phyloP scores from a whole-genome alignment of 768 basidiomycete genomes.

The Fomitopsis pulvina region DNA sequence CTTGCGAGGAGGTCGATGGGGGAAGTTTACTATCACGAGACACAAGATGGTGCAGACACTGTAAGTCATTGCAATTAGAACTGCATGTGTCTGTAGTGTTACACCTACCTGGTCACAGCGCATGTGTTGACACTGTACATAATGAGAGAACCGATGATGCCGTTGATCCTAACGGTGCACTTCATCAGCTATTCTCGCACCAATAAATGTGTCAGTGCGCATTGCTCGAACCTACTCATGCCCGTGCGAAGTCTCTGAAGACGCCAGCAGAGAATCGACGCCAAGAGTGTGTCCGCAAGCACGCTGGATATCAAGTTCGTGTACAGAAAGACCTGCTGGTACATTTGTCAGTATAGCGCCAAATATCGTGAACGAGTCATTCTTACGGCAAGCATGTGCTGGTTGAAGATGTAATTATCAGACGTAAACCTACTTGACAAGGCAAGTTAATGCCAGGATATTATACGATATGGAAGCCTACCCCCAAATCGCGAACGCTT shows the following conservation, averaged over 20 bases:
- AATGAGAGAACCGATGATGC: slow-evolving; percentile 15
- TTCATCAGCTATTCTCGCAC: neutral
- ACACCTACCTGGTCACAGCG: slow-evolving; percentile 18
- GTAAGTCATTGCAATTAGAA: neutral
- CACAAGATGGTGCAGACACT: slow-evolving; percentile 14
- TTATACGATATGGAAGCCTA: neutral
- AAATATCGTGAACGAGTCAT: neutral
- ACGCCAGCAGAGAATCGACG: slow-evolving; percentile 14
- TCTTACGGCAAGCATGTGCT: neutral
- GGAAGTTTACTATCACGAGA: slow-evolving; percentile 15
- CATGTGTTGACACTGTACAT: slow-evolving; percentile 21
- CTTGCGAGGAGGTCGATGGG: neutral
- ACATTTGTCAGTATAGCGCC: neutral
- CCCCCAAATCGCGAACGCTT: neutral
- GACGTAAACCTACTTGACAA: too few relatives aligned
- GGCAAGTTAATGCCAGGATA: too few relatives aligned
- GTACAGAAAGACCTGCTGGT: neutral
- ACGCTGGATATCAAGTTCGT: slow-evolving; percentile 14
- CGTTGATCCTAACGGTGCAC: slow-evolving; percentile 11
- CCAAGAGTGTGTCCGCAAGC: slow-evolving; percentile 17
- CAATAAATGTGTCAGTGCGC: neutral
- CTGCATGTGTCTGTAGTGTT: neutral
- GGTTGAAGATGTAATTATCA: neutral
- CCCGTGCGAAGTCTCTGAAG: slow-evolving; percentile 12
- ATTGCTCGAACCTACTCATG: neutral